Conservation (phyloP, 306 rosid species). For the Castanea mollissima region DNA sequence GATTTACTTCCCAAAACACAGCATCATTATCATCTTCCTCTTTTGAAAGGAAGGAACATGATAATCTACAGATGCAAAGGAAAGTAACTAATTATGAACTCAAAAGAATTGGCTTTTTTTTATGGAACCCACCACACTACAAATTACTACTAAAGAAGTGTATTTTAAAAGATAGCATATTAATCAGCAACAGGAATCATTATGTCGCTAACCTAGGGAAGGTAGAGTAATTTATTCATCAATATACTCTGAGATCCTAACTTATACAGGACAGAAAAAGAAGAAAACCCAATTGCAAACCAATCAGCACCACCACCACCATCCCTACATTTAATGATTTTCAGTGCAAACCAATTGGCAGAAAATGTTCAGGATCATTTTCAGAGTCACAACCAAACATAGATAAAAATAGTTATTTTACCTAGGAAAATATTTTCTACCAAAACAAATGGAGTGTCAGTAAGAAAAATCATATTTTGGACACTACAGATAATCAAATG, state of each 20-base stretch:
- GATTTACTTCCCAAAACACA: background rate
- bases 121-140: too few species aligned
- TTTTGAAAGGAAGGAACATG: background rate
- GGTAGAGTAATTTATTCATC: background rate
- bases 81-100: background rate
- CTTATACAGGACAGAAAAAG: background rate
- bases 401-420: too few species aligned
- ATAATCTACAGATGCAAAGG: background rate
- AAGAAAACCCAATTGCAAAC: background rate
- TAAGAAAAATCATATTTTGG: too few species aligned
- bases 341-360: too few species aligned
- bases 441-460: too few species aligned
- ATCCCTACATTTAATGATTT: too few species aligned
- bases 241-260: background rate
- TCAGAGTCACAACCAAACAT: too few species aligned
- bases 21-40: background rate
- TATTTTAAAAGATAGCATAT: too few species aligned
- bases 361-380: too few species aligned
- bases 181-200: background rate
- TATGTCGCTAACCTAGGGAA: background rate
- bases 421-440: too few species aligned
- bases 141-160: too few species aligned
- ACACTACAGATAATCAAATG: background rate
- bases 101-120: too few species aligned
- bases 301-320: background rate